Evolutionary conservation across 345 rosid species (phyloP).

Genomic region (Triadica sebifera): DNA sequence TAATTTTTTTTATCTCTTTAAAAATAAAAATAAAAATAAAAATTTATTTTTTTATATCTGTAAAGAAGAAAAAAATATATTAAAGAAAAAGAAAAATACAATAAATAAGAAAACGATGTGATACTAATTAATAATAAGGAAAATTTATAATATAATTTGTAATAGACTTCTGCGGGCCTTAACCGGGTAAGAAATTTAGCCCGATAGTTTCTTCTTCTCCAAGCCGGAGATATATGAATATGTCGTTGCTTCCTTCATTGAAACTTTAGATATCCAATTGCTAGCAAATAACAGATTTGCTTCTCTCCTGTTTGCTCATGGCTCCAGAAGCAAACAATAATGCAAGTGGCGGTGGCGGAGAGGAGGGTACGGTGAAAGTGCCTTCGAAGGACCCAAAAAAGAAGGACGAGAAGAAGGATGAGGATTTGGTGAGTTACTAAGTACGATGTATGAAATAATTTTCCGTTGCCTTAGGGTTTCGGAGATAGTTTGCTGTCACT

Average conservation of each 20-base stretch:
- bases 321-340: constrained; percentile 58
- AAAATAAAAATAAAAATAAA: too few species aligned
- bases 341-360: constrained; percentile 42
- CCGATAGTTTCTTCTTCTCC: constrained; percentile 19
- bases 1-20: too few species aligned
- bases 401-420: constrained; percentile 90
- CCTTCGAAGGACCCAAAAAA: constrained; percentile 83
- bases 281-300: background rate
- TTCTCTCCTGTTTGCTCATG: constrained; percentile 14
- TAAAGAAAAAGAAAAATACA: too few species aligned
- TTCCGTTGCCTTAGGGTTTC: background rate
- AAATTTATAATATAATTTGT: too few species aligned
- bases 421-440: constrained; percentile 62
- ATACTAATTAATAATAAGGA: too few species aligned
- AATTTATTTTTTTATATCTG: too few species aligned
- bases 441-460: background rate
- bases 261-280: background rate
- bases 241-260: background rate
- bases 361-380: constrained; percentile 53
- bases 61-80: too few species aligned
- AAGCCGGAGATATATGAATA: constrained; percentile 7
- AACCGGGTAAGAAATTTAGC: too few species aligned
- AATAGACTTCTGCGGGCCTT: too few species aligned
- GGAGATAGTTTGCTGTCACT: background rate
- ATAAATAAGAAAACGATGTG: too few species aligned